Conservation (phyloP, 495 filamentous ascomycete species). For the Hypoxylon crocopeplum region DNA sequence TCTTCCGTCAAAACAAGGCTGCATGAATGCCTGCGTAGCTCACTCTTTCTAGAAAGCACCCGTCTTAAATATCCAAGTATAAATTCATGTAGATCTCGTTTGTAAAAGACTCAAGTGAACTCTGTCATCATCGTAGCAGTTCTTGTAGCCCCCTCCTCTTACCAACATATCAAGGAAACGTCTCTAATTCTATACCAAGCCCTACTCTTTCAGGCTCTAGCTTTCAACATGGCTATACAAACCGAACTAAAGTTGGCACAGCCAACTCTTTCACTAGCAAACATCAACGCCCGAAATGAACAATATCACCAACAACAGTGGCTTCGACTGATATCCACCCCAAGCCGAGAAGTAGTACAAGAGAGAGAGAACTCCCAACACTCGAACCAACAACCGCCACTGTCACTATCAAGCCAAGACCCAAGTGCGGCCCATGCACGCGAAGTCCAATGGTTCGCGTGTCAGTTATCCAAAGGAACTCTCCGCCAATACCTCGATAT, state of each 20-base stretch:
- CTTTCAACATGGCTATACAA: constrained; percentile 12
- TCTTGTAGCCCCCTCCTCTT: too few species aligned
- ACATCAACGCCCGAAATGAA: background rate
- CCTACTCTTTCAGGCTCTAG: too few species aligned
- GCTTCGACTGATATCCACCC: constrained; percentile 2
- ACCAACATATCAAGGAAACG: too few species aligned
- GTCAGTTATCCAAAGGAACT: constrained; percentile 12
- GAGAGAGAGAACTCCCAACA: background rate
- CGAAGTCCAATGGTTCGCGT: constrained; percentile 2
- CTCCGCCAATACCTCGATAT: constrained; percentile 6
- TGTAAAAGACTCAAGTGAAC: too few species aligned
- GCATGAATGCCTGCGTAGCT: too few species aligned
- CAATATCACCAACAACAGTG: background rate
- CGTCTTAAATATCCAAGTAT: background rate
- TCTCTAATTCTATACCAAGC: too few species aligned
- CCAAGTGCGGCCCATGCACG: background rate
- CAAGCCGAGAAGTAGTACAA: background rate
- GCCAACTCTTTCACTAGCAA: background rate
- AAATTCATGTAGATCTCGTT: background rate
- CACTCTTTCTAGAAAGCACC: constrained; percentile 8
- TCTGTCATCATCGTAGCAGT: background rate
- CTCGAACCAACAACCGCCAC: background rate
- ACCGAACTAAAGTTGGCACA: background rate
- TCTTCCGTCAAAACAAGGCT: too few species aligned
- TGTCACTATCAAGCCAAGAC: background rate